These are phyloP conservation scores for Tirmania nivea DNA, from an alignment of 495 filamentous ascomycete genomes.

Conservation along the genomic window DNA sequence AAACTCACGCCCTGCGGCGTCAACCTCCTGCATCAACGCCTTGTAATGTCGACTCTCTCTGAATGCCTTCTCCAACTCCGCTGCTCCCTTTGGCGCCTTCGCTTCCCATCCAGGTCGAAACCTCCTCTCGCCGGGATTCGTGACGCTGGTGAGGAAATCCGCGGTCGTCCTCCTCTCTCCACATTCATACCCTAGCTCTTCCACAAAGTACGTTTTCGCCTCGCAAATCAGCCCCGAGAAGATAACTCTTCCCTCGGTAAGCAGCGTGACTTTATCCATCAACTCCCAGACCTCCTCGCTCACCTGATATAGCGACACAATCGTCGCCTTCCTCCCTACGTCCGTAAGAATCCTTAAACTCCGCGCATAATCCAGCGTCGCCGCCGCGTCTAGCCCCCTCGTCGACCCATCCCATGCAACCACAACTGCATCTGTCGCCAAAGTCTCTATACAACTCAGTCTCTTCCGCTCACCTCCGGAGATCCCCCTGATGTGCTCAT, in stretches of 20 bases:
- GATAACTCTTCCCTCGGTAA: conserved; percentile 43
- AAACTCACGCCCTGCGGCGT: conserved; percentile 33
- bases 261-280: conserved; percentile 53
- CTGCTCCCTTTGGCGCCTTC: conserved; percentile 42
- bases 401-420: conserved; percentile 70
- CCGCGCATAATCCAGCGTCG: conserved; percentile 55
- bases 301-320: conserved; percentile 67
- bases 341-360: conserved; percentile 66
- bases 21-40: conserved; percentile 30
- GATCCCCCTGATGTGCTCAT: conserved; percentile 46
- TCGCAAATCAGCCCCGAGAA: conserved; percentile 39
- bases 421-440: conserved; percentile 29
- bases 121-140: conserved; percentile 38
- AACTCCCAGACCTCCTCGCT: conserved; percentile 64
- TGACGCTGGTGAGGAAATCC: conserved; percentile 47
- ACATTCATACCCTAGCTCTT: conserved; percentile 35
- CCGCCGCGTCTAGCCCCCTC: conserved; percentile 62
- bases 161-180: conserved; percentile 38
- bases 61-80: conserved; percentile 40
- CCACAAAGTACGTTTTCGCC: conserved; percentile 41
- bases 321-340: conserved; percentile 50
- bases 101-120: conserved; percentile 39
- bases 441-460: conserved; percentile 46
- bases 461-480: conserved; percentile 53
- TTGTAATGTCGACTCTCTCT: conserved; percentile 20